A percentile compares a stretch with the other conserved stretches of the same genome.
phyloP scores from a whole-genome alignment of 2,329 filamentous ascomycete genomes.

The Trichoderma simmonsii region DNA sequence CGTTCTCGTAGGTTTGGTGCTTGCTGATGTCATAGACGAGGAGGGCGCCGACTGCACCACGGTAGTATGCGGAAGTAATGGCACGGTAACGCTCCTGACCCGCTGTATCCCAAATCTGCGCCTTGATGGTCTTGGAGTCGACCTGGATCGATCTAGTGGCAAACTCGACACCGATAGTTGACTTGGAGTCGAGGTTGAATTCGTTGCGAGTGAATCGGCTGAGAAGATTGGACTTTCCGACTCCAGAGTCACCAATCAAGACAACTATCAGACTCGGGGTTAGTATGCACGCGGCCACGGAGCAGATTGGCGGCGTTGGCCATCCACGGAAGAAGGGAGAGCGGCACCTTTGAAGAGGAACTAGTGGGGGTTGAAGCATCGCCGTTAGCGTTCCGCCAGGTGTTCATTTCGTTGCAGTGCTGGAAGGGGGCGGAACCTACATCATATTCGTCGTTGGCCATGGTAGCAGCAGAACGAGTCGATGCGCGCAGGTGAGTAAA shows the following conservation, averaged over 20 bases:
- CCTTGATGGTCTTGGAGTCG: conserved; percentile 99
- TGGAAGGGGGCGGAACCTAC: conserved; percentile 55
- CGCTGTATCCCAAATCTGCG: conserved; percentile 99
- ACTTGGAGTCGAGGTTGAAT: conserved; percentile 99
- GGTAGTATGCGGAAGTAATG: conserved; percentile 98
- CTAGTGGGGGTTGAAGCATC: conserved; percentile 46
- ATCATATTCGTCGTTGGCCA: conserved; percentile 99
- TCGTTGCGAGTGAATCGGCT: conserved; percentile 99
- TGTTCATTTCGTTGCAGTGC: not conserved
- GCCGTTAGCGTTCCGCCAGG: conserved; percentile 32
- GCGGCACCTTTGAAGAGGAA: conserved; percentile 96
- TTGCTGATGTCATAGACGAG: conserved; percentile 99
- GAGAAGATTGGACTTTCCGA: conserved; percentile 99
- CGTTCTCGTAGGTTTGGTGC: conserved; percentile 98
- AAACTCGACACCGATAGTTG: conserved; percentile 98
- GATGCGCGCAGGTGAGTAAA: not conserved
- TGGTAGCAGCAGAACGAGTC: conserved; percentile 46
- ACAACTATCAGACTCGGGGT: conserved; percentile 63
- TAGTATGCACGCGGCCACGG: conserved; percentile 28
- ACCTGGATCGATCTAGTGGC: conserved; percentile 98
- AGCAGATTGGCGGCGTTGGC: conserved; percentile 4
- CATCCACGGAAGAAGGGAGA: conserved; percentile 27
- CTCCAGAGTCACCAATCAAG: conserved; percentile 97
- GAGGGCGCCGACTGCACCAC: conserved; percentile 92
- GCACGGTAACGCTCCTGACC: conserved; percentile 98